phyloP scores from a whole-genome alignment of 2,329 filamentous ascomycete genomes.

The Furcasterigmium furcatum region DNA sequence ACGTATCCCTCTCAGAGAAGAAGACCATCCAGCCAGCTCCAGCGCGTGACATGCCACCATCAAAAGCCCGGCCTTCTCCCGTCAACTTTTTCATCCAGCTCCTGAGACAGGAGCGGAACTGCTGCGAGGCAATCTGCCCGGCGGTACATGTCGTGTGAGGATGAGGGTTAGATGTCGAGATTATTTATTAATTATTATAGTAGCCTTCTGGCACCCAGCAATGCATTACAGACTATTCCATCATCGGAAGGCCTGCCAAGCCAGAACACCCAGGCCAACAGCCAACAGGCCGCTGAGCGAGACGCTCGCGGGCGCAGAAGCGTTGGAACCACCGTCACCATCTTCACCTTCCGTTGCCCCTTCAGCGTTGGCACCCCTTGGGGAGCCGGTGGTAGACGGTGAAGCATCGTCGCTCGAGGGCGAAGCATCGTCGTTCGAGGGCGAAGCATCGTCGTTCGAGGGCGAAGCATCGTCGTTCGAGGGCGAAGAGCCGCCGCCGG shows the following conservation, averaged over 20 bases:
- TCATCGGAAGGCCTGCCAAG: slow-evolving; percentile 7
- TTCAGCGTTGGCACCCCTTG: not conserved
- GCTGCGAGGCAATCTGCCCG: no score
- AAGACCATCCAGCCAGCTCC: no score
- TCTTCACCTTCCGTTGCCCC: slow-evolving; percentile 2
- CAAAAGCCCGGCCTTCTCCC: no score
- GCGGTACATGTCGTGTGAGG: no score
- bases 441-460: no score
- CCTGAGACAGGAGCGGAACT: no score
- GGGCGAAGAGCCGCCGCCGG: no score
- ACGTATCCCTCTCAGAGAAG: no score
- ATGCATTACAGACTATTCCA: not conserved
- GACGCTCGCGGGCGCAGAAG: slow-evolving; percentile 13
- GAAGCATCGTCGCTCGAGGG: not conserved
- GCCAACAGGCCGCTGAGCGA: slow-evolving; percentile 13
- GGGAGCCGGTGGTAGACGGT: not conserved
- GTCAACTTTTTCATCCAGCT: no score
- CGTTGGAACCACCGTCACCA: slow-evolving; percentile 10
- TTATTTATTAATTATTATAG: not conserved
- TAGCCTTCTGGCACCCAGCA: not conserved
- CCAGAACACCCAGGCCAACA: slow-evolving; percentile 13
- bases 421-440: no score
- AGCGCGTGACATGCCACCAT: no score
- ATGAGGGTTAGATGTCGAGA: not conserved
- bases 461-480: no score